Conservation (phyloP, 1,284 basidiomycete genomes). For the Puccinia novopanici region DNA sequence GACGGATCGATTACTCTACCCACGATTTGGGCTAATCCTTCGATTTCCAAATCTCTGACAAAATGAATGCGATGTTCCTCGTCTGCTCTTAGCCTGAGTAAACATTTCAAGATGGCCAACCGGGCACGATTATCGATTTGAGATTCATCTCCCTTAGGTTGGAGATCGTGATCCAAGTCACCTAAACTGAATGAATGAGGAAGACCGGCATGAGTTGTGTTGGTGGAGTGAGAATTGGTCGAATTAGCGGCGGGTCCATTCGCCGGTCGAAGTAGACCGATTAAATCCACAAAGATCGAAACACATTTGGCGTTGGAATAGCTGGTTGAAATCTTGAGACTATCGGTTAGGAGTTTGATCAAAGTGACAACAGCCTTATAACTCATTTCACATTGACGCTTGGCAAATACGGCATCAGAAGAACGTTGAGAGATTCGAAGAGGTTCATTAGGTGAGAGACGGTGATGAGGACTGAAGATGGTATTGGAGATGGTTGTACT, state of each 20-base stretch:
- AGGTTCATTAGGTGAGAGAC: conserved; percentile 55
- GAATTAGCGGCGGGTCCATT: conserved; percentile 21
- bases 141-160: conserved; percentile 50
- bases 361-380: conserved; percentile 53
- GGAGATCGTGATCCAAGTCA: conserved; percentile 51
- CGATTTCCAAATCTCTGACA: conserved; percentile 61
- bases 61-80: conserved; percentile 85
- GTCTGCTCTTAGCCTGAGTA: conserved; percentile 85
- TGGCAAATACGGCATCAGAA: conserved; percentile 59
- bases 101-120: conserved; percentile 77
- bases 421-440: conserved; percentile 61
- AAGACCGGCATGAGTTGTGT: conserved; percentile 31
- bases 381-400: conserved; percentile 32
- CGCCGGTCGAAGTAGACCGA: conserved; percentile 33
- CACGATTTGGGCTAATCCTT: conserved; percentile 60
- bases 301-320: conserved; percentile 48
- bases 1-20: conserved; percentile 54
- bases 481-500: conserved; percentile 68
- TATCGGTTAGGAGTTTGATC: conserved; percentile 52
- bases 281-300: conserved; percentile 51
- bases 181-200: conserved; percentile 50
- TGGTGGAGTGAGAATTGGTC: conserved; percentile 11
- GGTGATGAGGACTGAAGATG: conserved; percentile 64
- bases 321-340: conserved; percentile 51
- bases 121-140: conserved; percentile 64